Base-by-base conservation (phyloP, 176 grass and related monocot species). In the Luzula sylvatica region DNA sequence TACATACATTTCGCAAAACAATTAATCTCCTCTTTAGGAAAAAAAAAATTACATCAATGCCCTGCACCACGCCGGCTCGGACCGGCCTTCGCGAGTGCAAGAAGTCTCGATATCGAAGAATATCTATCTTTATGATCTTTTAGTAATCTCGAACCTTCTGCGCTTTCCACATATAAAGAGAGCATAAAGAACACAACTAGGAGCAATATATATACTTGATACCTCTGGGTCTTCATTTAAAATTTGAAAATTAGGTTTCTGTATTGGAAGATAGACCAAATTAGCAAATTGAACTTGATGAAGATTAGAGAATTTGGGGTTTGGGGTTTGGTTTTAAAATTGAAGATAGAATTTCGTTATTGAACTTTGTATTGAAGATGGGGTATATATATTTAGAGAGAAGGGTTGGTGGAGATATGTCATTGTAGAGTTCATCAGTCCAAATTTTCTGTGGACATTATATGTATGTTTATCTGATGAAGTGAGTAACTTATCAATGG, bases 71-170 rank as follows among this genome's bases (percentile, higher is more conserved):
- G 65, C 0, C 24, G 35, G 32, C 83, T 87, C 2, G 83, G 83
- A 44, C 83, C 83, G 0, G 70, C 59, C 42, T 63, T 87, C 4
- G 78, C 83, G 3, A 87, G 61, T 21, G 21, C 54, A 29, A 87
- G 61, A 46, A 64, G 46, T 48, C 51, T 68, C 2, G 11, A 19
- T 23, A 52, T 23, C 0, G 83, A 66, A 28, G 68, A 58, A 25
- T 30, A 56, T 9, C 23, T 27, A 7, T 56, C 46, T 8, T 57
- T 63, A 9, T n/a, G n/a, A n/a, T 63, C 38, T 3, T n/a, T 66
- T 48, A 87, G n/a, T 12, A 75, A 71, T 26, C 83, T 78, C 21
- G 70, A 73, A 65, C 74, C 51, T 52, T 87, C 78, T 23, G 23
- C 73, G 3, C 24, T 17, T 20, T 75, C 35, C 38, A 55, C 72